These are phyloP conservation scores for Elsinoe ampelina DNA, from an alignment of 2,329 filamentous ascomycete genomes.

Conservation along the genomic window DNA sequence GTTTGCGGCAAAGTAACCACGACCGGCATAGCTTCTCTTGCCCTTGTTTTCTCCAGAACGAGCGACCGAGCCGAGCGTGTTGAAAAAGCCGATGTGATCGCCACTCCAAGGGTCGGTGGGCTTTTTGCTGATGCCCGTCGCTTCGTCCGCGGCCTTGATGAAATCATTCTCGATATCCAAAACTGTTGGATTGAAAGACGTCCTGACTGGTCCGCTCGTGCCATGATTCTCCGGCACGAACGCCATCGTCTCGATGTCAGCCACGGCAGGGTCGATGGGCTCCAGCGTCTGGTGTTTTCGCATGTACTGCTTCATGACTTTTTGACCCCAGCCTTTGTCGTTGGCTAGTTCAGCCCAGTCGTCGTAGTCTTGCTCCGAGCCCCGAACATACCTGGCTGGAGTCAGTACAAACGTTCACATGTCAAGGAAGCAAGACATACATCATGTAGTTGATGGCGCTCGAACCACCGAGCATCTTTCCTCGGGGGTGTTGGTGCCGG, in stretches of 20 bases:
- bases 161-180: constrained; percentile 30
- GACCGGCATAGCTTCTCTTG: constrained; percentile 29
- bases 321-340: constrained; percentile 39
- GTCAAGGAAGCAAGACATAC: not conserved
- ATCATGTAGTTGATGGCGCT: constrained; percentile 29
- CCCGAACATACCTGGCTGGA: constrained; percentile 33
- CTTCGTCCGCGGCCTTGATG: constrained; percentile 28
- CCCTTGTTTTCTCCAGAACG: constrained; percentile 25
- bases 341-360: constrained; percentile 35
- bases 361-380: constrained; percentile 37
- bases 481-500: constrained; percentile 23
- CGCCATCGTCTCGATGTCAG: constrained; percentile 23
- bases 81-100: constrained; percentile 30
- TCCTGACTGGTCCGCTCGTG: constrained; percentile 27
- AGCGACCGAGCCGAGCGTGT: constrained; percentile 23
- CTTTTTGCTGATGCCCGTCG: constrained; percentile 28
- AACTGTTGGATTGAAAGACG: constrained; percentile 28
- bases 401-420: not conserved
- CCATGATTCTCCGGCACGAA: constrained; percentile 29
- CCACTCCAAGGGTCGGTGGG: constrained; percentile 29
- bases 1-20: constrained; percentile 31
- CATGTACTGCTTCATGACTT: constrained; percentile 39
- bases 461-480: constrained; percentile 31
- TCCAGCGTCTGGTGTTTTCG: constrained; percentile 32
- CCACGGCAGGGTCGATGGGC: constrained; percentile 23